phyloP scores from a whole-genome alignment of 1,284 basidiomycete genomes.

The Papiliotrema laurentii region DNA sequence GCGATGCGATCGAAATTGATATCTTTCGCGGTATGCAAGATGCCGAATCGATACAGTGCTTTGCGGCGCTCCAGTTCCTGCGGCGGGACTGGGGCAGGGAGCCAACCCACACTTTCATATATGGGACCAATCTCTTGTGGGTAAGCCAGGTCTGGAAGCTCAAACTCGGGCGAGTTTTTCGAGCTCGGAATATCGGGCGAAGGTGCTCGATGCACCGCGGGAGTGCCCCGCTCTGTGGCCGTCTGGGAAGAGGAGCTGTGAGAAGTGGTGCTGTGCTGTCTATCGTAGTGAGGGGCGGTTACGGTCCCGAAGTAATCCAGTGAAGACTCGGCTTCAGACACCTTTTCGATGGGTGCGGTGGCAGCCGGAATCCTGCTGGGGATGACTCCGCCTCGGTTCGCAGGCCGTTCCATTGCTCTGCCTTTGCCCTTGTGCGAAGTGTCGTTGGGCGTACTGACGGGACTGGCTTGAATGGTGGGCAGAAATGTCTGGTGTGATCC shows the following conservation, averaged over 20 bases:
- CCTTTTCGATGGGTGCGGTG: constrained; percentile 38
- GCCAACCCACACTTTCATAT: constrained; percentile 61
- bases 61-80: constrained; percentile 72
- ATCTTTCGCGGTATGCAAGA: constrained; percentile 77
- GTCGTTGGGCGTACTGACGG: constrained; percentile 35
- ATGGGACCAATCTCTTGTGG: constrained; percentile 50
- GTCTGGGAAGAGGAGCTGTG: constrained; percentile 30
- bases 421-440: constrained; percentile 12
- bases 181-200: neutral
- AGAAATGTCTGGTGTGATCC: constrained; percentile 14
- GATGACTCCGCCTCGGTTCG: constrained; percentile 18
- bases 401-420: constrained; percentile 1
- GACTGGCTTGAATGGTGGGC: constrained; percentile 40
- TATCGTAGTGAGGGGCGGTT: constrained; percentile 11
- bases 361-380: constrained; percentile 32
- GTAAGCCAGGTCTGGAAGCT: constrained; percentile 14
- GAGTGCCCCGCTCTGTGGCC: constrained; percentile 15
- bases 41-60: constrained; percentile 76
- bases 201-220: neutral
- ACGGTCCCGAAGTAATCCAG: constrained; percentile 37
- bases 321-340: constrained; percentile 12
- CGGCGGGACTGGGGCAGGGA: constrained; percentile 72
- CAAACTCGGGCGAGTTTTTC: neutral
- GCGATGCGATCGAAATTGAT: constrained; percentile 89
- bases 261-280: constrained; percentile 5